Evolutionary conservation across 768 basidiomycete species (phyloP), one percentile per base, ranked within the genome.

Genomic region (Leucosporidium scottii): DNA sequence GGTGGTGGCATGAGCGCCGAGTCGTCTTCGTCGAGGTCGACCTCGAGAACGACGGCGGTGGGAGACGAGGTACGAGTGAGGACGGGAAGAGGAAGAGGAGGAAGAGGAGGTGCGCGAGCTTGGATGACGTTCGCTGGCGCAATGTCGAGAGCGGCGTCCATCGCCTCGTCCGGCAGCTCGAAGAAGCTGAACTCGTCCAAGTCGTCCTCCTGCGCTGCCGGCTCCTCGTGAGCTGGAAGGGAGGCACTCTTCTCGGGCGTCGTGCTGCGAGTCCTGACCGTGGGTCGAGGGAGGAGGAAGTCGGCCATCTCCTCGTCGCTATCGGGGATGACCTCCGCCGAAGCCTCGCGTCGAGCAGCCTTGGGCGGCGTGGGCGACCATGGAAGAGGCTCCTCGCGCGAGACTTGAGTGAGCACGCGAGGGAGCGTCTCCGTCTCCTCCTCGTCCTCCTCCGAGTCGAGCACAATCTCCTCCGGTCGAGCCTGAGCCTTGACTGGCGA

Each of bases 371-470:
- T 44, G 15, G 39, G 39, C 39, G 39, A 44, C 39, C 39, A 44
- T 15, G 39, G 39, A 44, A 44, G 39, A 13, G 39, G 39, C 39
- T 44, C 39, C 6, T 44, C 39, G 39, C 39, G 39, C 39, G 39
- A 44, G 10, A 44, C 39, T 13, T 17, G 39, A 44, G 39, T 44
- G 39, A 44, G 39, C 39, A 44, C 39, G 8, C 39, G 39, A 25
- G 51, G n/a, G 31, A 53, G 59, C 5, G 31, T 5, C 10, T 23
- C n/a, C 21, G n/a, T n/a, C n/a, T 18, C 6, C n/a, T 3, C 20
- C 39, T 44, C 39, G 8, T 57, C 69, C 8, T 70, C 69, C 1
- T 66, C 69, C 47, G 69, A 70, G 39, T 70, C 61, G 54, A 70
- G 34, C 3, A 64, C 25, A 28, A 70, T 64, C 48, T 48, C 44